Percentiles rank a stretch among this genome's conserved stretches.
These are phyloP conservation scores for Sclerotinia borealis DNA, from an alignment of 2,329 filamentous ascomycete species.

Conservation along the genomic window DNA sequence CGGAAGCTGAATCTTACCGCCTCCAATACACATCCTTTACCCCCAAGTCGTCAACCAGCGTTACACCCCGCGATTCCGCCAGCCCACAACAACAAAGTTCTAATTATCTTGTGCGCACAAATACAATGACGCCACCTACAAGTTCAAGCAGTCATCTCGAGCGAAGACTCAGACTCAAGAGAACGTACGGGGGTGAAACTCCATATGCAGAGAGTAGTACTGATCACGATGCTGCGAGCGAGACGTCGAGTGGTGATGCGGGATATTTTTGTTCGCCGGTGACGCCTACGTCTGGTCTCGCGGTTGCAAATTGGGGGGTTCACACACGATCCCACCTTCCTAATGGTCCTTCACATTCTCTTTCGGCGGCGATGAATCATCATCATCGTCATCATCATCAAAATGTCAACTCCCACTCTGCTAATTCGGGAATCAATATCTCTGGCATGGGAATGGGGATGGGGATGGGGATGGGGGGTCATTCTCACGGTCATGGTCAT, in stretches of 20 bases:
- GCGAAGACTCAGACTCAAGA: slow-evolving; percentile 31
- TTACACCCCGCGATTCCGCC: neutral
- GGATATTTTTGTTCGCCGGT: slow-evolving; percentile 26
- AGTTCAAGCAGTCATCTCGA: slow-evolving; percentile 16
- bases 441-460: neutral
- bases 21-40: slow-evolving; percentile 23
- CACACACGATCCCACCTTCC: neutral
- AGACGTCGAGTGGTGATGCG: slow-evolving; percentile 21
- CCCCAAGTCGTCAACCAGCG: slow-evolving; percentile 18
- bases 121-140: slow-evolving; percentile 17
- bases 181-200: slow-evolving; percentile 33
- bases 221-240: slow-evolving; percentile 34
- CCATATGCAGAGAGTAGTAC: slow-evolving; percentile 38
- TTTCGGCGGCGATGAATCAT: slow-evolving; percentile 1
- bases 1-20: slow-evolving; percentile 43
- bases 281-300: slow-evolving; percentile 16
- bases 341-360: neutral
- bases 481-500: neutral
- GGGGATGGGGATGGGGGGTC: neutral
- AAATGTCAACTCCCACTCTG: slow-evolving; percentile 25
- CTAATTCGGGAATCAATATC: slow-evolving; percentile 24
- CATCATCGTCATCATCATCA: slow-evolving; percentile 29
- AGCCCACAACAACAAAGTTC: slow-evolving; percentile 10
- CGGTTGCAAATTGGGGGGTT: neutral
- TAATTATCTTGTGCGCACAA: neutral